phyloP scores from a whole-genome alignment of 805 yeast species.

The Ogataea ganodermae region DNA sequence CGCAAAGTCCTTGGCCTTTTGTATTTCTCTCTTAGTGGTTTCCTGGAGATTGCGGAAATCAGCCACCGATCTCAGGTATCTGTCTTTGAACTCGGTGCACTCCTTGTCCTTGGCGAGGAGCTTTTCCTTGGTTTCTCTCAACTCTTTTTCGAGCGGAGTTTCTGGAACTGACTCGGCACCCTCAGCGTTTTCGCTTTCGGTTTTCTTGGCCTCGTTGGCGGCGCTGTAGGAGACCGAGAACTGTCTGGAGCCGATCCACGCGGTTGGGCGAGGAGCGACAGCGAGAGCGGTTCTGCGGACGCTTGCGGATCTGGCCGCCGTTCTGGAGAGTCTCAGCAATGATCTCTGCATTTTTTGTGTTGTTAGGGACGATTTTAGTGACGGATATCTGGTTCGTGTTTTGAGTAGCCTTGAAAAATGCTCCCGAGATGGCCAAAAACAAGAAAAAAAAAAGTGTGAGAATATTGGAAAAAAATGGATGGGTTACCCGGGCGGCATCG shows the following conservation, averaged over 20 bases:
- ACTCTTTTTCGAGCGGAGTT: slow-evolving; percentile 34
- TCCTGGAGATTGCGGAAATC: slow-evolving; percentile 93
- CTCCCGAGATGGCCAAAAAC: neutral
- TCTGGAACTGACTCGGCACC: slow-evolving; percentile 17
- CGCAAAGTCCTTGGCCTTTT: slow-evolving; percentile 87
- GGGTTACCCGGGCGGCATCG: no score
- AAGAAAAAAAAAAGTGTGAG: no score
- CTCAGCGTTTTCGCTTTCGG: slow-evolving; percentile 20
- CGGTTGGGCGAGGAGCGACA: neutral
- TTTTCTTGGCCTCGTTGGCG: slow-evolving; percentile 35
- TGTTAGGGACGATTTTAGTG: neutral
- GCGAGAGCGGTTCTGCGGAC: neutral
- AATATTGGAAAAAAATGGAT: no score
- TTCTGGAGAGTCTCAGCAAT: slow-evolving; percentile 23
- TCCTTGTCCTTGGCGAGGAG: slow-evolving; percentile 67
- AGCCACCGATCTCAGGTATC: slow-evolving; percentile 79
- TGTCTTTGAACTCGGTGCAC: slow-evolving; percentile 78
- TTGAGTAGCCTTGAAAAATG: neutral
- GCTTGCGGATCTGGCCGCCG: slow-evolving; percentile 17
- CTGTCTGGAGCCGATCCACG: slow-evolving; percentile 19
- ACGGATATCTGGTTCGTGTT: no score
- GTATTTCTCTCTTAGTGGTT: slow-evolving; percentile 81
- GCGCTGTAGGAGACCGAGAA: slow-evolving; percentile 24
- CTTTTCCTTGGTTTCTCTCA: slow-evolving; percentile 51
- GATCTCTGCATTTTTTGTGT: slow-evolving; percentile 29